Evolutionary conservation across 2,329 filamentous ascomycete species (phyloP), one percentile per base, ranked within the genome.

Genomic region (Xylaria sp.): DNA sequence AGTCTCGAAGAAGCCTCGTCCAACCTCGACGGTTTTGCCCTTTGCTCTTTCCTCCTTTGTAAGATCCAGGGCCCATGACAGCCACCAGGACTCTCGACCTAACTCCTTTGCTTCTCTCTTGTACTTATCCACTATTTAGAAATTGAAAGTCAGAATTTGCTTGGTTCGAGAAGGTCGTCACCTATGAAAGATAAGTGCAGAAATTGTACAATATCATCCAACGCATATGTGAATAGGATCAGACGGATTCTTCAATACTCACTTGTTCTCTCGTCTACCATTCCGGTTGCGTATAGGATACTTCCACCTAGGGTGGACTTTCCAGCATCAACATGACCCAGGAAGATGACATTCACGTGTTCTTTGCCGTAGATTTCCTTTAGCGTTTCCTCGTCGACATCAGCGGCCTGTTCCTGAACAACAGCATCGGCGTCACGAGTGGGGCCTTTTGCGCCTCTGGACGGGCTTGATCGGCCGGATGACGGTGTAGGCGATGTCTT

Each of bases 1-100:
- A 3, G 95, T 97, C 82, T 98, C 95, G 79, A 99, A 97, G 79
- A 92, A 97, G 12, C 92, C 95, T 74, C 94, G 88, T 25, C 95
- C 95, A 69, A 98, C 94, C 79, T 99, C 95, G 67, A 99, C 94
- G 5, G 95, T 99, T 84, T 98, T 99, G 70, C 95, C 95, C 84
- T 98, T 96, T 55, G 92, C 83, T 74, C 96, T 88, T 77, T 99
- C 95, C 78, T 99, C 96, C 79, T 94, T 97, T 70, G 93, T 99
- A 77, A 98, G 78, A 84, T 99, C 95, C 72, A 99, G 86, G 65
- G 94, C 96, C 95, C 96, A 99, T 45, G 95, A 99, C 21, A 99
- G 85, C 78, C 98, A 99, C 95, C 95, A 99, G 3, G 94, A 96
- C 81, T 98, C 95, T 82, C 94, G 91, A 56, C 95, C 95, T 68